Base-by-base conservation (phyloP, 2,329 filamentous ascomycete genomes). In the Cercospora nicotianae region DNA sequence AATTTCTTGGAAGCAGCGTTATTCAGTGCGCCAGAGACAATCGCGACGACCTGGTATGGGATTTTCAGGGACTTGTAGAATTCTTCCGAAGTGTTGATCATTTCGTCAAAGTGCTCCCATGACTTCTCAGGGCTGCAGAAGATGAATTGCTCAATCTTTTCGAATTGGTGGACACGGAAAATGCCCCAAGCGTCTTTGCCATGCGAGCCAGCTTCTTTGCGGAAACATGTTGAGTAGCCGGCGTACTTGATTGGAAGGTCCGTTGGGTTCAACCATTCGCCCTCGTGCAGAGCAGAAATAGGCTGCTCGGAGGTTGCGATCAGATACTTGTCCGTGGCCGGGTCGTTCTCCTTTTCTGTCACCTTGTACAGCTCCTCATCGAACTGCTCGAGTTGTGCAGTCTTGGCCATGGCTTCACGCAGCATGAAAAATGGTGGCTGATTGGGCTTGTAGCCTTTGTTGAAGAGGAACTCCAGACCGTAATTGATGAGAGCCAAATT, bases 341-440 rank as follows among this genome's bases (percentile, higher is more conserved):
- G 80, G 72, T 92, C 89, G 75, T 96, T 93, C 67, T 92, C 91
- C 78, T 91, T 91, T 73, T 94, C 89, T 26, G 86, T 86, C 65
- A 99, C 94, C 83, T 98, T 98, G 86, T 99, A 99, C 62, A 99
- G 84, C 81, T 98, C 94, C 80, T 98, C 95, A 77, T 99, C 95
- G 77, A 99, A 99, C 77, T 97, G 92, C 74, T 95, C 93, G 28
- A 99, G 88, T 82, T 99, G 95, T 2, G 95, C 95, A 0, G 95
- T 99, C 85, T 98, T 98, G 69, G 91, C 94, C 95, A 99, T 99
- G 79, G 93, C 90, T 61, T 96, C 92, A 80, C 92, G 91, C 70
- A 94, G 87, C 92, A 98, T 97, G 84, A 99, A 96, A 77, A 93
- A 93, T 1, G 94, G 94, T 1, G 94, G 91, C 77, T 95, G 92